These are phyloP conservation scores for Cordyceps cicadae DNA, from an alignment of 2,329 filamentous ascomycete genomes.

Conservation along the genomic window DNA sequence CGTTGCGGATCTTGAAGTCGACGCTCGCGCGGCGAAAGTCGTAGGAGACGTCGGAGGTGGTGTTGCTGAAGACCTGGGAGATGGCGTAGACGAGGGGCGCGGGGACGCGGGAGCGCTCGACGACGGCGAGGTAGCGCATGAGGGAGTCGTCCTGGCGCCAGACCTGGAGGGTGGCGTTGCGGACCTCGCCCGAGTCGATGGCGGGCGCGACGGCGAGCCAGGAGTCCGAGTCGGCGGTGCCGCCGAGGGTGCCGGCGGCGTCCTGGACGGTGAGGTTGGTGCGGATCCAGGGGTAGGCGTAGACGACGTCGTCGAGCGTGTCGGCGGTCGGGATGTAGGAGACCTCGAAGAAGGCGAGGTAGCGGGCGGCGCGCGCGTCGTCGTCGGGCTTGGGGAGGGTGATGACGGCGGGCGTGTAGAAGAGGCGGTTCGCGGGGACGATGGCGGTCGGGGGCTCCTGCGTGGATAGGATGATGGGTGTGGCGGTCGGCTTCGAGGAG, in stretches of 20 bases:
- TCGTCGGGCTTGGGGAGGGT: background rate
- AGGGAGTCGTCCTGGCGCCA: background rate
- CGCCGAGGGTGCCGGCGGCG: background rate
- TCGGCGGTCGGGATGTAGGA: background rate
- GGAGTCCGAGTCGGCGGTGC: background rate
- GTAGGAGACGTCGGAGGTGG: background rate
- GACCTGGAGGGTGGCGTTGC: conserved; percentile 6
- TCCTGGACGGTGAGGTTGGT: background rate
- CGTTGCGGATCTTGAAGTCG: conserved; percentile 8
- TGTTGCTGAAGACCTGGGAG: background rate
- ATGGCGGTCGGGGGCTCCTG: background rate
- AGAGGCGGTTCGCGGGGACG: background rate
- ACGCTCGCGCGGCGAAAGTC: conserved; percentile 2
- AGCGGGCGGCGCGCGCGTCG: background rate
- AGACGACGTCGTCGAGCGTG: background rate
- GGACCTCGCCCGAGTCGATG: background rate
- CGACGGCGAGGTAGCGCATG: background rate
- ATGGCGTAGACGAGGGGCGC: background rate
- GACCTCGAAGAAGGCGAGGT: conserved; percentile 4
- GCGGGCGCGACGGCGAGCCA: background rate
- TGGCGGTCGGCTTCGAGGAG: background rate
- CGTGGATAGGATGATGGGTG: background rate
- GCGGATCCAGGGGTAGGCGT: background rate
- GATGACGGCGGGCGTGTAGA: background rate
- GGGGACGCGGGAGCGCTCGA: background rate